Percentiles rank a stretch among this genome's conserved stretches.
These are phyloP conservation scores for Corchorus olitorius DNA, from an alignment of 345 rosid species.

Conservation along the genomic window DNA sequence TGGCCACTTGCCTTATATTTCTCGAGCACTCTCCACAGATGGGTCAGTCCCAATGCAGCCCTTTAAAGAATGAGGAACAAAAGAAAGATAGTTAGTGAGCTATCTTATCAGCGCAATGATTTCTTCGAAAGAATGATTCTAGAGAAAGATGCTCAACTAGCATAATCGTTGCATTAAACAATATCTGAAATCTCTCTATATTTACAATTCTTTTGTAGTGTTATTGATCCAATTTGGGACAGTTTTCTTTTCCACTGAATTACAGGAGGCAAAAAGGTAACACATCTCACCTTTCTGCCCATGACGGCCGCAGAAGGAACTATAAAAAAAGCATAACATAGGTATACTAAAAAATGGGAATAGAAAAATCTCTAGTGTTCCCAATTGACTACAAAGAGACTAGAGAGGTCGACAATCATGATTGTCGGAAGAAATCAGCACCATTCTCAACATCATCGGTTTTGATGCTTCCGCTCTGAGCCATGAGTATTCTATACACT, in stretches of 20 bases:
- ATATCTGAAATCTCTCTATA: not conserved
- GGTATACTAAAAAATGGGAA: not conserved
- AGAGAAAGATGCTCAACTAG: not conserved
- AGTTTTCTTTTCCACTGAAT: not conserved
- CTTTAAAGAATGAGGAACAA: not conserved
- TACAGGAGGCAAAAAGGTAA: not conserved
- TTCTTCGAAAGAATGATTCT: not conserved
- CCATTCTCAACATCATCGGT: slow-evolving; percentile 90
- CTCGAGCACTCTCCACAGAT: no score
- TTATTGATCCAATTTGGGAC: not conserved
- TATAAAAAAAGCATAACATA: no score
- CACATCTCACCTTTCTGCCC: not conserved
- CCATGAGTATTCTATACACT: slow-evolving; percentile 83
- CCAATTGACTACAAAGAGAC: not conserved
- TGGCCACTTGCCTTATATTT: not conserved
- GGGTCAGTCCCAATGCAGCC: no score
- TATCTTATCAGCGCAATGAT: not conserved
- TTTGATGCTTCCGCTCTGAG: slow-evolving; percentile 63
- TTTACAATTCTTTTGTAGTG: not conserved
- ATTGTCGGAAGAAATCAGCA: slow-evolving; percentile 67
- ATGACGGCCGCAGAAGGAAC: not conserved
- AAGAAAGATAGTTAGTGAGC: not conserved
- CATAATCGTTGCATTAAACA: not conserved
- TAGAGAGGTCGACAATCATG: slow-evolving; percentile 1
- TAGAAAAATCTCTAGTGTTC: not conserved